A percentile compares a stretch with the other conserved stretches of the same genome.
Evolutionary conservation across 768 basidiomycete genomes (phyloP).

Genomic region (Hysterangium stoloniferum): DNA sequence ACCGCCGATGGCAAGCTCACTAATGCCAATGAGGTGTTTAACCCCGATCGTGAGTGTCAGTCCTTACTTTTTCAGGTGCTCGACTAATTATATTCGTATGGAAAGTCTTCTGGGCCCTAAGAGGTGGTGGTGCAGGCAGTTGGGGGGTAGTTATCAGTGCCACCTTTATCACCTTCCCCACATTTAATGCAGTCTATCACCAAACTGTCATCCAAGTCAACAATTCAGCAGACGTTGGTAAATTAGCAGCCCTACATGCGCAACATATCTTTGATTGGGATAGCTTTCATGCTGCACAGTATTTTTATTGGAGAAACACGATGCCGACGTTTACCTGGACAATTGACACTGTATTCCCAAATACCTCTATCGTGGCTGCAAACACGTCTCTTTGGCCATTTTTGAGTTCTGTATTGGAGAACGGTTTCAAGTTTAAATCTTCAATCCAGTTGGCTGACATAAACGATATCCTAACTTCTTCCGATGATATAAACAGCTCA

Average conservation of each 20-base stretch:
- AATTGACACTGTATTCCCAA: slow-evolving; percentile 19
- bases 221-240: slow-evolving; percentile 17
- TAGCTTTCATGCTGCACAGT: slow-evolving; percentile 23
- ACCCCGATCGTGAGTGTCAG: slow-evolving; percentile 20
- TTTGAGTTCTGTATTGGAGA: slow-evolving; percentile 13
- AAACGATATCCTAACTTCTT: neutral
- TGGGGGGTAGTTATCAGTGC: slow-evolving; percentile 33
- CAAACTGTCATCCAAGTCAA: slow-evolving; percentile 14
- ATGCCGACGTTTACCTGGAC: neutral
- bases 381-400: slow-evolving; percentile 19
- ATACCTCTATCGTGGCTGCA: slow-evolving; percentile 13
- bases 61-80: neutral
- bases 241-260: slow-evolving; percentile 25
- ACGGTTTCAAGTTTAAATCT: slow-evolving; percentile 10
- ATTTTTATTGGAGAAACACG: slow-evolving; percentile 16
- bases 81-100: neutral
- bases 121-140: slow-evolving; percentile 19
- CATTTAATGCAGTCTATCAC: slow-evolving; percentile 22
- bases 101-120: slow-evolving; percentile 7
- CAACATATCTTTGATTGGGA: slow-evolving; percentile 32
- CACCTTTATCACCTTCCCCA: slow-evolving; percentile 28
- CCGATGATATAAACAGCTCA: neutral
- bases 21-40: slow-evolving; percentile 19
- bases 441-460: neutral
- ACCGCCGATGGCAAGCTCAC: slow-evolving; percentile 24